phyloP scores from a whole-genome alignment of 257 asterid species.

The Ilex aquifolium region DNA sequence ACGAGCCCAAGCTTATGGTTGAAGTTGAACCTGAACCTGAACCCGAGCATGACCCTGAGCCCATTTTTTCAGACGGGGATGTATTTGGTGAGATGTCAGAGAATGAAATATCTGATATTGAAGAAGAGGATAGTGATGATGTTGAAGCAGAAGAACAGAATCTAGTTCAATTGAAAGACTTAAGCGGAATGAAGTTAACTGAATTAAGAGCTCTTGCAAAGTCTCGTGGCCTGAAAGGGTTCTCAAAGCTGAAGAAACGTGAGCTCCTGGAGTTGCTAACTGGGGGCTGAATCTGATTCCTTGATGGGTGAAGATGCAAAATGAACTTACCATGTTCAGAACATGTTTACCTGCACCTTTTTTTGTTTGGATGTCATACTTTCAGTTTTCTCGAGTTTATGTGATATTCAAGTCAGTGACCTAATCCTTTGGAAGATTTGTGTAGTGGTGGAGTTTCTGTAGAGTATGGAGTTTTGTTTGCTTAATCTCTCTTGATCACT shows the following conservation, averaged over 20 bases:
- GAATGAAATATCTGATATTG: conserved; percentile 27
- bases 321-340: too few relatives aligned
- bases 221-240: conserved; percentile 67
- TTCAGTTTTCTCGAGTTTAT: too few relatives aligned
- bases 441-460: too few relatives aligned
- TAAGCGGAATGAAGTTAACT: conserved; percentile 47
- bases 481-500: too few relatives aligned
- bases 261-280: conserved; percentile 47
- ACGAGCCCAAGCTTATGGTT: conserved; percentile 5
- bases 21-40: background rate
- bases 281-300: conserved; percentile 16
- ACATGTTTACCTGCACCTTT: background rate
- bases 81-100: conserved; percentile 34
- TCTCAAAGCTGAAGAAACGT: conserved; percentile 57
- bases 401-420: too few relatives aligned
- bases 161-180: conserved; percentile 14
- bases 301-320: background rate
- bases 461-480: too few relatives aligned
- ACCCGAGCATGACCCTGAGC: conserved; percentile 5
- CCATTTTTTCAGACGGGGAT: conserved; percentile 23
- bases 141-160: conserved; percentile 20
- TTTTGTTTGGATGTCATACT: background rate
- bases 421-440: too few relatives aligned
- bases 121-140: conserved; percentile 21
- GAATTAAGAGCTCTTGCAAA: conserved; percentile 63